Conservation (phyloP, 2,329 filamentous ascomycete species). For the Fusarium neocosmosporiellum region DNA sequence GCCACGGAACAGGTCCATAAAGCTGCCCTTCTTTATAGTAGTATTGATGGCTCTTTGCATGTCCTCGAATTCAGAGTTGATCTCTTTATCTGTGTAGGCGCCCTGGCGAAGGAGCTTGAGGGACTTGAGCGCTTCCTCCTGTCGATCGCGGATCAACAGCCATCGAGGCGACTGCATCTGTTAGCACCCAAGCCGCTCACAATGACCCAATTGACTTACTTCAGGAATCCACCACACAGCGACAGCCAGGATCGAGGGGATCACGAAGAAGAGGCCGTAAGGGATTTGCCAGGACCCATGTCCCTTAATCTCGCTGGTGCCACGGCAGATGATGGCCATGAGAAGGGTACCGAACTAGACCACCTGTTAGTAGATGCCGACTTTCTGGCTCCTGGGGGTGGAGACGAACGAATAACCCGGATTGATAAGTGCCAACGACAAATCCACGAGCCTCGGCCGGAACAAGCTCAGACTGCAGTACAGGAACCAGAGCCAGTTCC, state of each 20-base stretch:
- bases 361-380: not conserved
- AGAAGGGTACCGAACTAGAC: constrained; percentile 16
- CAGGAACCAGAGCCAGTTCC: constrained; percentile 52
- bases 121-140: constrained; percentile 41
- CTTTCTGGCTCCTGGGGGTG: not conserved
- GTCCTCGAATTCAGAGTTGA: not conserved
- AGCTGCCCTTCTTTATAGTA: not conserved
- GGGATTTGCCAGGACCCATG: constrained; percentile 50
- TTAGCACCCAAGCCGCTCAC: not conserved
- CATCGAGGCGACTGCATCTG: constrained; percentile 44
- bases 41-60: not conserved
- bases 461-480: constrained; percentile 48
- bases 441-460: constrained; percentile 46
- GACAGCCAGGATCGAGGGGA: not conserved
- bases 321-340: constrained; percentile 39
- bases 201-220: not conserved
- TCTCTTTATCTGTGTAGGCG: not conserved
- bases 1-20: not conserved
- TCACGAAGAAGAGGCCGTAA: constrained; percentile 35
- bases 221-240: not conserved
- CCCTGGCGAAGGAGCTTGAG: constrained; percentile 40
- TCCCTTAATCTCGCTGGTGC: constrained; percentile 43
- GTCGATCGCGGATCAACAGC: constrained; percentile 42
- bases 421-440: constrained; percentile 38
- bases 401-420: not conserved